phyloP scores from a whole-genome alignment of 2,329 filamentous ascomycete species.

The Cercospora zeae-maydis region DNA sequence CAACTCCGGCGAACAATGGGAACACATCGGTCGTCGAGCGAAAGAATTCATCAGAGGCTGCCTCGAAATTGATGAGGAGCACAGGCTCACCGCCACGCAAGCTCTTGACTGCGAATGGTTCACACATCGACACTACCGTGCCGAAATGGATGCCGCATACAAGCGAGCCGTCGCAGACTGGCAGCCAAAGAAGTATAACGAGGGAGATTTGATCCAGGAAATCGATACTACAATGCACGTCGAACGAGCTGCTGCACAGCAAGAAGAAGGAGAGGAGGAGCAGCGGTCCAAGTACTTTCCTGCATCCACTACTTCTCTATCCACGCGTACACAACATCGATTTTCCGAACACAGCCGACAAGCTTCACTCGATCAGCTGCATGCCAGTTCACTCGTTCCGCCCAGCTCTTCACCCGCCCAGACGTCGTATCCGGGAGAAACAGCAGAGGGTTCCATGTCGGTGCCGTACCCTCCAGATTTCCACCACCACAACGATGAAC shows the following conservation, averaged over 20 bases:
- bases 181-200: slow-evolving; percentile 38
- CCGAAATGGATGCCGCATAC: slow-evolving; percentile 51
- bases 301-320: not conserved
- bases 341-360: not conserved
- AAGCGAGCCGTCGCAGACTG: slow-evolving; percentile 48
- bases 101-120: slow-evolving; percentile 57
- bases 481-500: not conserved
- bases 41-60: slow-evolving; percentile 54
- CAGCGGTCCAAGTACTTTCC: slow-evolving; percentile 17
- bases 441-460: not conserved
- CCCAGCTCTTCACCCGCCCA: not conserved
- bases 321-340: not conserved
- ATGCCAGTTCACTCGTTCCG: slow-evolving; percentile 7
- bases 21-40: slow-evolving; percentile 38
- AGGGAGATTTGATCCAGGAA: slow-evolving; percentile 15
- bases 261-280: not conserved
- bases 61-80: slow-evolving; percentile 48
- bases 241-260: not conserved
- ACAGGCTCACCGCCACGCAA: slow-evolving; percentile 52
- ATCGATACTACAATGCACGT: slow-evolving; percentile 21
- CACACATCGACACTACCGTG: slow-evolving; percentile 47
- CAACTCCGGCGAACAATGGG: slow-evolving; percentile 36
- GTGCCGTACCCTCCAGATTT: not conserved
- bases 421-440: not conserved
- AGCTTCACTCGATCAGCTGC: not conserved